These are phyloP conservation scores for Tylopilus orsonianus DNA, from an alignment of 1,284 basidiomycete species.

Conservation along the genomic window DNA sequence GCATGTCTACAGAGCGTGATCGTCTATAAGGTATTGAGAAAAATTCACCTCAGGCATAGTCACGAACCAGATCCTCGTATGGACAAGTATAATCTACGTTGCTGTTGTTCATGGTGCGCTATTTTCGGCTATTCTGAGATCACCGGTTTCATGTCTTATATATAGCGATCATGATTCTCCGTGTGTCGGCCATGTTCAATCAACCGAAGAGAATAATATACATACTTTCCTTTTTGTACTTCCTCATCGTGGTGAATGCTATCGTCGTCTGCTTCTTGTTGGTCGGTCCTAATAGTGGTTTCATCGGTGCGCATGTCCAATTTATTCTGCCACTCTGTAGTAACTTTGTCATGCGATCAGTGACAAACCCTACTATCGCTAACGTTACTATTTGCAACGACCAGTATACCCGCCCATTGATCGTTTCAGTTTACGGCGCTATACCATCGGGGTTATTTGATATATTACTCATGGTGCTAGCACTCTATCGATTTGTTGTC, in stretches of 20 bases:
- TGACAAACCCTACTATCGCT: too few relatives aligned
- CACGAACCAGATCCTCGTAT: not conserved
- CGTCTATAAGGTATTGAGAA: too few relatives aligned
- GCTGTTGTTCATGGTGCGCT: conserved; percentile 6
- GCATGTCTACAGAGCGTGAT: not conserved
- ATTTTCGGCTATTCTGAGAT: not conserved
- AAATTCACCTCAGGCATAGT: not conserved
- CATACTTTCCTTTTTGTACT: conserved; percentile 5
- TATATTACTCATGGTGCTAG: too few relatives aligned
- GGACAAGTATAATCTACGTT: not conserved
- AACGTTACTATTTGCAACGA: too few relatives aligned
- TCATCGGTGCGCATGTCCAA: conserved; percentile 1
- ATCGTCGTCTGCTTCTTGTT: not conserved
- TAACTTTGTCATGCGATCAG: conserved; percentile 2
- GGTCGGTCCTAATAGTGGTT: conserved; percentile 1
- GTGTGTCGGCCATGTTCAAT: conserved; percentile 15
- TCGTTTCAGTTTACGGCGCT: too few relatives aligned
- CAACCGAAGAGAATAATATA: not conserved
- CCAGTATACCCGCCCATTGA: too few relatives aligned
- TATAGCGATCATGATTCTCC: conserved; percentile 17
- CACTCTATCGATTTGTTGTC: too few relatives aligned
- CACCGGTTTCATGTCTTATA: not conserved
- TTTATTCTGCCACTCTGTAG: not conserved
- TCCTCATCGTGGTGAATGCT: not conserved
- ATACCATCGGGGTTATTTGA: too few relatives aligned